phyloP scores from a whole-genome alignment of 2,329 filamentous ascomycete genomes.

The Trichoderma semiorbis region DNA sequence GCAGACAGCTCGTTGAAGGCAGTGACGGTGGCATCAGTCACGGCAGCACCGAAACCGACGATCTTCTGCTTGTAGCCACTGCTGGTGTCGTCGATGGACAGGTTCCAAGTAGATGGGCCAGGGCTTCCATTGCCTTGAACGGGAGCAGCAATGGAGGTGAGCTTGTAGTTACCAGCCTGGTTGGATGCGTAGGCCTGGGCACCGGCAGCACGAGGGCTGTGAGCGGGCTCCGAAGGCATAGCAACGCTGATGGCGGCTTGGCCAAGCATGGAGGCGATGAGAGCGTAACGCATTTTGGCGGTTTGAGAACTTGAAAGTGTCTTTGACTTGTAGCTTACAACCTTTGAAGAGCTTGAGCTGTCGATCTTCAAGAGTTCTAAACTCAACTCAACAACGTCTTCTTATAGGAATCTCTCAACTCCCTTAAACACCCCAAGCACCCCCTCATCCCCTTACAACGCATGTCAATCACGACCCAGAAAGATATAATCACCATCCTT shows the following conservation, averaged over 20 bases:
- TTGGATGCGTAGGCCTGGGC: conserved; percentile 34
- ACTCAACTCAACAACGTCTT: neutral
- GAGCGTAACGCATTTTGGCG: conserved; percentile 13
- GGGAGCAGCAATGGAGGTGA: conserved; percentile 32
- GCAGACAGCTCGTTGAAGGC: conserved; percentile 34
- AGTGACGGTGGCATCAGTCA: conserved; percentile 40
- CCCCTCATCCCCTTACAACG: neutral
- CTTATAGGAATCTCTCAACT: conserved; percentile 1
- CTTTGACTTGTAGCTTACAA: neutral
- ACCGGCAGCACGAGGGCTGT: conserved; percentile 4
- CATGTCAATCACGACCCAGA: neutral
- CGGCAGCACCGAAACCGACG: conserved; percentile 38
- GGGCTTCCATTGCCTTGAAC: conserved; percentile 33
- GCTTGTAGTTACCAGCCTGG: conserved; percentile 34
- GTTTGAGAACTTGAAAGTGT: neutral
- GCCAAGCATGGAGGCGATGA: conserved; percentile 7
- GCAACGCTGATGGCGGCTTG: conserved; percentile 11
- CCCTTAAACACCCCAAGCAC: neutral
- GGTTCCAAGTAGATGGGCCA: conserved; percentile 35
- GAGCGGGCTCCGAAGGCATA: neutral
- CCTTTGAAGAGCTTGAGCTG: conserved; percentile 6
- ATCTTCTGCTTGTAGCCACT: conserved; percentile 38
- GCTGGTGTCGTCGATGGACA: conserved; percentile 37
- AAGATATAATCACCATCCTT: conserved; percentile 8
- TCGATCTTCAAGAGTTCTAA: neutral